Percentiles rank a stretch among this genome's conserved stretches.
Evolutionary conservation across 345 rosid species (phyloP).

Genomic region (Salix arbutifolia): DNA sequence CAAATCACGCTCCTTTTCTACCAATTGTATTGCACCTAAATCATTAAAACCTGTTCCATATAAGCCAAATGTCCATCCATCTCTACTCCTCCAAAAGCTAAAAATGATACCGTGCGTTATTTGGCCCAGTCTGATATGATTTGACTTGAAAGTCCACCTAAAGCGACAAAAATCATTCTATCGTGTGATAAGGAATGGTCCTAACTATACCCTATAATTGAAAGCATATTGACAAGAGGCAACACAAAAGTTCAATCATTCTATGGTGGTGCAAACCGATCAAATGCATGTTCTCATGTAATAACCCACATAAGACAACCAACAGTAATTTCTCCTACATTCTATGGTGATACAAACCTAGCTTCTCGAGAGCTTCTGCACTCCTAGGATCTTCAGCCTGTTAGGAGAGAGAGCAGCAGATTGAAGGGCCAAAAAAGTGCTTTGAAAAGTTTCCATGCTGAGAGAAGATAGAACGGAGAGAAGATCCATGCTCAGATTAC

Average conservation of each 20-base stretch:
- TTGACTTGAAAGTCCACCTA: neutral
- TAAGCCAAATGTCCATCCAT: conserved; percentile 14
- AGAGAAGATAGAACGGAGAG: neutral
- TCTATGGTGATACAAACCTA: neutral
- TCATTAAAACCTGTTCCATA: neutral
- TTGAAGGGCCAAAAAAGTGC: neutral
- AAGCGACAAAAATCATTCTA: neutral
- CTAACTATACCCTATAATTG: neutral
- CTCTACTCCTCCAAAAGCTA: conserved; percentile 1
- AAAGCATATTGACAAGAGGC: neutral
- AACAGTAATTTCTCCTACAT: conserved; percentile 1
- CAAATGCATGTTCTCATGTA: neutral
- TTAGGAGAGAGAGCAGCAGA: neutral
- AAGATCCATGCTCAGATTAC: neutral
- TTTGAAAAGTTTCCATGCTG: neutral
- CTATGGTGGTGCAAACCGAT: neutral
- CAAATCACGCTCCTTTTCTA: conserved; percentile 11
- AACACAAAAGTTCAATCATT: neutral
- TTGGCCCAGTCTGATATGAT: conserved; percentile 16
- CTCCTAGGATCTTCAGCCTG: neutral
- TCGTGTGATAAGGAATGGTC: neutral
- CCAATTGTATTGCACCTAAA: neutral
- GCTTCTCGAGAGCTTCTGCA: conserved; percentile 1
- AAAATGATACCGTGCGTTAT: conserved; percentile 5
- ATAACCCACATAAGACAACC: neutral